A percentile compares a stretch with the other conserved stretches of the same genome.
phyloP scores from a whole-genome alignment of 2,329 filamentous ascomycete species.

The Daldinia eschscholtzii region DNA sequence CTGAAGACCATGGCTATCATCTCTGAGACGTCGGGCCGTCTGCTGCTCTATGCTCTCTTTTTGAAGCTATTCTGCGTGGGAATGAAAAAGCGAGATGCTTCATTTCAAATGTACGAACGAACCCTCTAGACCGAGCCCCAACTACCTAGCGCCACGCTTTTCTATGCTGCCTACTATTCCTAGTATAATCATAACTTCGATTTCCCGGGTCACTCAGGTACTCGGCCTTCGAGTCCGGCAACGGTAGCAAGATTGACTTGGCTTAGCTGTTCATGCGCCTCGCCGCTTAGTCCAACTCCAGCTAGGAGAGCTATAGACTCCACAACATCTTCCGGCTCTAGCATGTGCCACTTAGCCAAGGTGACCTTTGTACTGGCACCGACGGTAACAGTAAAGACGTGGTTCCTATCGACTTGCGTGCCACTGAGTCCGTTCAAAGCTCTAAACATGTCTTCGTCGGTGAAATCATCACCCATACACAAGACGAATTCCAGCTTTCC shows the following conservation, averaged over 20 bases:
- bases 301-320: conserved; percentile 71
- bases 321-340: conserved; percentile 90
- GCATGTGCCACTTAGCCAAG: conserved; percentile 87
- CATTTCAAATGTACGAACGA: conserved; percentile 23
- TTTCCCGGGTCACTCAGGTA: conserved; percentile 57
- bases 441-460: conserved; percentile 97
- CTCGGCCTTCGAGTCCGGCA: conserved; percentile 65
- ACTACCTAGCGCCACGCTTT: conserved; percentile 37
- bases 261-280: conserved; percentile 58
- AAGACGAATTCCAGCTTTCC: conserved; percentile 84
- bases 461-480: conserved; percentile 95
- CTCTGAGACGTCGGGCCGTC: neutral
- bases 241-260: conserved; percentile 69
- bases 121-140: conserved; percentile 32
- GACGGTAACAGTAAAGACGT: conserved; percentile 91
- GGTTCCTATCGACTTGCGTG: conserved; percentile 68
- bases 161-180: conserved; percentile 32
- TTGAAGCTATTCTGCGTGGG: conserved; percentile 9
- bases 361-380: conserved; percentile 94
- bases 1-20: neutral
- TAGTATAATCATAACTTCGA: conserved; percentile 36
- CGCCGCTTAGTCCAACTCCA: conserved; percentile 57
- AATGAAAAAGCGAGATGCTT: conserved; percentile 10
- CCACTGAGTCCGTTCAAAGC: conserved; percentile 73
- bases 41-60: conserved; percentile 12